phyloP scores from a whole-genome alignment of 768 basidiomycete genomes.

The Rhodotorula kratochvilovae region DNA sequence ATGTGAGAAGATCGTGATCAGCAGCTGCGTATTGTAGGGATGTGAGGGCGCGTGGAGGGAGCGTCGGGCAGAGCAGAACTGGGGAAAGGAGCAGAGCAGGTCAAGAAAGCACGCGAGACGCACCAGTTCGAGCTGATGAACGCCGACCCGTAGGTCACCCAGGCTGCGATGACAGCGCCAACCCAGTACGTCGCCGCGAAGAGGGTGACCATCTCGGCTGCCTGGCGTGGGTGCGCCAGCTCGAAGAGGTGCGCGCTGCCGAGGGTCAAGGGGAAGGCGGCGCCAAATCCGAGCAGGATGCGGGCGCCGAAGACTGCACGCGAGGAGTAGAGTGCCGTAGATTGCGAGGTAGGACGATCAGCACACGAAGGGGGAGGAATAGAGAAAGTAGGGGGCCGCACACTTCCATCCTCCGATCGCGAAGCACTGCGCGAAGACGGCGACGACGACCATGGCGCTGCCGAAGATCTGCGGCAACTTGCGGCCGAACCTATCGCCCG shows the following conservation, averaged over 20 bases:
- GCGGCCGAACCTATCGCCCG: not conserved
- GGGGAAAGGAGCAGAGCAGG: too few species aligned
- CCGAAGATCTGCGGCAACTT: not conserved
- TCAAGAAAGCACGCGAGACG: too few species aligned
- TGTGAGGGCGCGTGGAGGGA: too few species aligned
- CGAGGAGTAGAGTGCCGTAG: too few species aligned
- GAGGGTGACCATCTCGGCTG: slow-evolving; percentile 1
- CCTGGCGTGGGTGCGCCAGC: slow-evolving; percentile 22
- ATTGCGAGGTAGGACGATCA: not conserved
- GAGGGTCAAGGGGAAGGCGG: slow-evolving; percentile 4
- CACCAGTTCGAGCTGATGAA: slow-evolving; percentile 6
- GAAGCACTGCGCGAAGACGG: slow-evolving; percentile 1
- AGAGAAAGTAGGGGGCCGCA: not conserved
- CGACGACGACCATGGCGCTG: not conserved
- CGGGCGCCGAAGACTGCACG: slow-evolving; percentile 23
- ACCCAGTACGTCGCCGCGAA: slow-evolving; percentile 14
- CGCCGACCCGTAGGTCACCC: slow-evolving; percentile 22
- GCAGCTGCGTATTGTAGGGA: too few species aligned
- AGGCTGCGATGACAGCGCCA: not conserved
- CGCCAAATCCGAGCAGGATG: slow-evolving; percentile 5
- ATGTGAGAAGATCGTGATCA: too few species aligned
- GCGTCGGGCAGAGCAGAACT: too few species aligned
- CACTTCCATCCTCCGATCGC: not conserved
- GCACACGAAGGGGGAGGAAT: too few species aligned
- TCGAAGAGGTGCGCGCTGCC: slow-evolving; percentile 11